A percentile compares a stretch with the other conserved stretches of the same genome.
Conservation (phyloP, 2,329 filamentous ascomycete species). For the Beauveria varroae region DNA sequence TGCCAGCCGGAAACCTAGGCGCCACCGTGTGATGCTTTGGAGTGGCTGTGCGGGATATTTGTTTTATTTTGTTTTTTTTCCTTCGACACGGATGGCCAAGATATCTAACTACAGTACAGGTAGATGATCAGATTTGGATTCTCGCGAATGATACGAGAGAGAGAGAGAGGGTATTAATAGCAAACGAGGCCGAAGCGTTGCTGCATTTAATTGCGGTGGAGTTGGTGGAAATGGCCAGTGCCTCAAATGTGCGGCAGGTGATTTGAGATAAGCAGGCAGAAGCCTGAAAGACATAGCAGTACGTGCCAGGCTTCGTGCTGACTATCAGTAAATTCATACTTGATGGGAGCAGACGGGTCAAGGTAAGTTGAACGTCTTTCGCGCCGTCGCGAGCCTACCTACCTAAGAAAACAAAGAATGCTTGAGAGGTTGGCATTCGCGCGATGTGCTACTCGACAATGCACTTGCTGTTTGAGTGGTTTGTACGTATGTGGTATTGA, state of each 20-base stretch:
- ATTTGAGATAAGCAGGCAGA: neutral
- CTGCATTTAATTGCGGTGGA: slow-evolving; percentile 8
- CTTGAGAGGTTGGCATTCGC: too few species aligned
- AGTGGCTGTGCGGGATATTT: neutral
- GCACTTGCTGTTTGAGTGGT: too few species aligned
- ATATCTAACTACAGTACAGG: too few species aligned
- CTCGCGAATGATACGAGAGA: neutral
- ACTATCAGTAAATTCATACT: too few species aligned
- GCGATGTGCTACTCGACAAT: too few species aligned
- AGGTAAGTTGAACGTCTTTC: neutral
- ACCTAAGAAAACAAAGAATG: too few species aligned
- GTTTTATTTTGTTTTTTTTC: too few species aligned
- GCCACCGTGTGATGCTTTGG: slow-evolving; percentile 2
- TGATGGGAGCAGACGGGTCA: neutral
- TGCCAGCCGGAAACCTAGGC: neutral
- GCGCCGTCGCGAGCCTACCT: neutral
- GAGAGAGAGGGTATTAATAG: slow-evolving; percentile 1
- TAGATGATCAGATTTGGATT: too few species aligned
- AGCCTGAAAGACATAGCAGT: neutral
- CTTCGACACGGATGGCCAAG: neutral
- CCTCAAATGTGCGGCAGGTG: neutral
- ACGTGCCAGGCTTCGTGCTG: neutral
- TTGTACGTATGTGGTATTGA: too few species aligned
- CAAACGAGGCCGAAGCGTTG: neutral
- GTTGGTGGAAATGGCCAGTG: slow-evolving; percentile 4